These are phyloP conservation scores for Trichophyton schoenleinii DNA, from an alignment of 2,329 filamentous ascomycete species.

Conservation along the genomic window DNA sequence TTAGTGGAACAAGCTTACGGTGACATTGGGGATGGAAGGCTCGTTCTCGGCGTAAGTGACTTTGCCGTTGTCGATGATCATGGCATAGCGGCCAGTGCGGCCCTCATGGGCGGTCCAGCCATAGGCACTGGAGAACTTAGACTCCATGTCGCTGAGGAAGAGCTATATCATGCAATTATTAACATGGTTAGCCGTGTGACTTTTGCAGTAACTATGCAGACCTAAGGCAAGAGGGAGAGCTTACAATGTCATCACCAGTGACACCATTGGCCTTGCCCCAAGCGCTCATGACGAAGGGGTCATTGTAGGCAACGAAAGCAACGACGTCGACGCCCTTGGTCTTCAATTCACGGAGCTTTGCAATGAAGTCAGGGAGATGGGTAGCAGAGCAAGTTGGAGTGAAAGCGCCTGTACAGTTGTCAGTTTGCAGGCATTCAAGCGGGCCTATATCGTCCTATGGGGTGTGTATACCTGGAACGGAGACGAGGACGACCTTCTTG, in stretches of 20 bases:
- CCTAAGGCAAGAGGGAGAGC: conserved; percentile 13
- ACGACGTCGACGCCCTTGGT: conserved; percentile 72
- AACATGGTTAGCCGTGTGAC: not conserved
- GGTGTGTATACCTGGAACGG: conserved; percentile 44
- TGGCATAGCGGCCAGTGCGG: conserved; percentile 65
- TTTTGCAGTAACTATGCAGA: not conserved
- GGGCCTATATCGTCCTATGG: not conserved
- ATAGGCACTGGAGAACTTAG: conserved; percentile 63
- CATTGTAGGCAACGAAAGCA: conserved; percentile 72
- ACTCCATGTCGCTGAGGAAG: conserved; percentile 62
- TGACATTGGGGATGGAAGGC: conserved; percentile 22
- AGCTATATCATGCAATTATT: conserved; percentile 34
- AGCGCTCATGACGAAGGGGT: conserved; percentile 74
- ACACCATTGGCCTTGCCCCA: conserved; percentile 82
- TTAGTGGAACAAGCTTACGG: conserved; percentile 10
- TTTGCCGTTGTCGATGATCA: conserved; percentile 73
- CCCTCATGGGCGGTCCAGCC: conserved; percentile 63
- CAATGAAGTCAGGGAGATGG: conserved; percentile 71
- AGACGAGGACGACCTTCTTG: conserved; percentile 61
- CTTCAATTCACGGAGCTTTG: conserved; percentile 57
- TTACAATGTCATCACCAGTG: conserved; percentile 55
- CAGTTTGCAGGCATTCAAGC: not conserved
- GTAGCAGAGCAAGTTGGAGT: conserved; percentile 72
- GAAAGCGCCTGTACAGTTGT: conserved; percentile 53
- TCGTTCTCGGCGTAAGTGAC: conserved; percentile 70